phyloP scores from a whole-genome alignment of 2,329 filamentous ascomycete genomes.

The Rosellinia necatrix region DNA sequence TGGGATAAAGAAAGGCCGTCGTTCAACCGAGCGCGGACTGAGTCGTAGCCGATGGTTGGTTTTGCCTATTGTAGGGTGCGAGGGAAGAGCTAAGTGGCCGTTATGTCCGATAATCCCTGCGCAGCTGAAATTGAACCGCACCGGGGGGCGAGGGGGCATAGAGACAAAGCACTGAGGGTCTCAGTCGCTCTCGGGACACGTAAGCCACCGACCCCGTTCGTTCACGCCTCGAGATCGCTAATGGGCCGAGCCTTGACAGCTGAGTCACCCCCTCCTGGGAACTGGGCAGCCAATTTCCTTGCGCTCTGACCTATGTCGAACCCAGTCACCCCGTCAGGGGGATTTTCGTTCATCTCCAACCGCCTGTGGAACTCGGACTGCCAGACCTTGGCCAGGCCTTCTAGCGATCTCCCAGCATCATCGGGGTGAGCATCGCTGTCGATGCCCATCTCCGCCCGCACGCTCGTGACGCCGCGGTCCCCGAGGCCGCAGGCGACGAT shows the following conservation, averaged over 20 bases:
- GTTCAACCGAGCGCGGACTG: neutral
- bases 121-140: conserved; percentile 12
- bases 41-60: neutral
- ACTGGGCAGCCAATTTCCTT: neutral
- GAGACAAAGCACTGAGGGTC: neutral
- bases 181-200: neutral
- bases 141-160: neutral
- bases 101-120: conserved; percentile 1
- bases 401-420: neutral
- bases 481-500: conserved; percentile 91
- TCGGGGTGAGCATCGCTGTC: neutral
- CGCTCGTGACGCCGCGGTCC: conserved; percentile 78
- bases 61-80: conserved; percentile 1
- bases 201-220: neutral
- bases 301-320: conserved; percentile 8
- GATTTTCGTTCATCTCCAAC: conserved; percentile 14
- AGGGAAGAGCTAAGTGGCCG: conserved; percentile 7
- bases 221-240: conserved; percentile 13
- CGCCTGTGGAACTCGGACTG: conserved; percentile 18
- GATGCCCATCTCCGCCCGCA: conserved; percentile 53
- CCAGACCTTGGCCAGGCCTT: conserved; percentile 16
- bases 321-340: neutral
- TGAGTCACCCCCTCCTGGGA: neutral
- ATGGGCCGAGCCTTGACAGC: conserved; percentile 14
- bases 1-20: conserved; percentile 3